Evolutionary conservation across 1,139 yeast species (phyloP), one percentile per base, ranked within the genome.

Genomic region (Yamadazyma dendronema): DNA sequence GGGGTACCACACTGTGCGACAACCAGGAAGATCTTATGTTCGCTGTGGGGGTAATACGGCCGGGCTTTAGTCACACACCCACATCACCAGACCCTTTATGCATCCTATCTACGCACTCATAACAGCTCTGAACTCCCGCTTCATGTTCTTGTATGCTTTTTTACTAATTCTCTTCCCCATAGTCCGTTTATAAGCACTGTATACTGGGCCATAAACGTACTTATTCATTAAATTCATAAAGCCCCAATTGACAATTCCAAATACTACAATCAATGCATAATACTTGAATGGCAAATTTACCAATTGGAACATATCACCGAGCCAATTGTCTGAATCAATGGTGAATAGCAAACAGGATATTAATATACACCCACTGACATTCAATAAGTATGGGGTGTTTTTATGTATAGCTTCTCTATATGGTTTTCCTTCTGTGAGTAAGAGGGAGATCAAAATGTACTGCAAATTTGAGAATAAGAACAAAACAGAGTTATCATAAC

Each of bases 391-490:
- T 7, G 95, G 95, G 8, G 49, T 38, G 57, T 92, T 92, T 46
- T 78, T 71, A 27, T 65, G 59, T 52, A 85, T 76, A 1, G 94
- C 82, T 53, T 86, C 84, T 42, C 98, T 74, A 58, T 88, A 94
- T n/a, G 99, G 99, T 10, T 95, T 94, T 0, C 99, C 98, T 21
- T 80, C 86, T 22, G 95, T 85, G 43, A 92, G 67, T 15, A 89
- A 79, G 24, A 88, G 66, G 0, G 97, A 96, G 39, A 83, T 76
- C 40, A 88, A 65, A 36, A 94, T 84, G 59, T 92, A 94, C 65
- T 92, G 98, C 65, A 86, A 84, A 53, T 89, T 87, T 3, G 96
- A 77, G 49, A 77, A 81, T 37, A 82, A 74, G 61, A 92, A 92
- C 40, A 92, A 65, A 0, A 84, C 79, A 0, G 97, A 87, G 54